A percentile compares a stretch with the other conserved stretches of the same genome.
These are phyloP conservation scores for Melampsora larici-populina DNA, from an alignment of 1,284 basidiomycete genomes.

Conservation along the genomic window DNA sequence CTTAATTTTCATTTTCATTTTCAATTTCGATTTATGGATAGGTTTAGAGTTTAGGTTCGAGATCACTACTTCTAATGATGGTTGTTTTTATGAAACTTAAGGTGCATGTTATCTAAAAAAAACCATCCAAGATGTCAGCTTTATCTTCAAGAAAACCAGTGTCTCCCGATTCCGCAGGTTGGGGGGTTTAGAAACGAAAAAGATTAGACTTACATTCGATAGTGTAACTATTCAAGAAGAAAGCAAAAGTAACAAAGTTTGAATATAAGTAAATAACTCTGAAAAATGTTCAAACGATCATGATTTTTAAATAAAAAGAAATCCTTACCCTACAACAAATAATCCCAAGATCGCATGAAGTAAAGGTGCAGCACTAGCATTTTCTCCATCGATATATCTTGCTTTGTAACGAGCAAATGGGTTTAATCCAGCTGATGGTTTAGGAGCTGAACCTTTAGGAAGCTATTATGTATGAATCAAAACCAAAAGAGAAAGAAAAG, in stretches of 20 bases:
- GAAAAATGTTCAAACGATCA: not conserved
- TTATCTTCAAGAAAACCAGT: not conserved
- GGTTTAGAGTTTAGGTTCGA: too few relatives aligned
- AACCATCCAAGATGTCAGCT: not conserved
- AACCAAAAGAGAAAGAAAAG: not conserved
- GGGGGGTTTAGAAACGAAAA: not conserved
- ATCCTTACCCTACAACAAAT: slow-evolving; percentile 51
- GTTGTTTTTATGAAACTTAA: slow-evolving; percentile 50
- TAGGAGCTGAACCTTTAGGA: slow-evolving; percentile 50
- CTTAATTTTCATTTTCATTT: too few relatives aligned
- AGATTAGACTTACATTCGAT: slow-evolving; percentile 33
- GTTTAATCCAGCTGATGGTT: slow-evolving; percentile 46
- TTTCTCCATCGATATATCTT: slow-evolving; percentile 50
- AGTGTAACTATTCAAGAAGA: slow-evolving; percentile 7
- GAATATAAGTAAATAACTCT: not conserved
- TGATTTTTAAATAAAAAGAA: not conserved
- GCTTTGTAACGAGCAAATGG: slow-evolving; percentile 50
- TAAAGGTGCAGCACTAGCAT: slow-evolving; percentile 51
- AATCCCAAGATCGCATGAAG: slow-evolving; percentile 47
- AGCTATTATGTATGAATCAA: slow-evolving; percentile 47
- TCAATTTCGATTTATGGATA: too few relatives aligned
- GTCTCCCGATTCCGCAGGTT: too few relatives aligned
- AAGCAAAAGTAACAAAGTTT: not conserved
- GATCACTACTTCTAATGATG: slow-evolving; percentile 43
- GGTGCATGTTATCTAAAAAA: slow-evolving; percentile 48